A percentile compares a stretch with the other conserved stretches of the same genome.
Evolutionary conservation across 768 basidiomycete genomes (phyloP).

Genomic region (Albatrellus ellisii): DNA sequence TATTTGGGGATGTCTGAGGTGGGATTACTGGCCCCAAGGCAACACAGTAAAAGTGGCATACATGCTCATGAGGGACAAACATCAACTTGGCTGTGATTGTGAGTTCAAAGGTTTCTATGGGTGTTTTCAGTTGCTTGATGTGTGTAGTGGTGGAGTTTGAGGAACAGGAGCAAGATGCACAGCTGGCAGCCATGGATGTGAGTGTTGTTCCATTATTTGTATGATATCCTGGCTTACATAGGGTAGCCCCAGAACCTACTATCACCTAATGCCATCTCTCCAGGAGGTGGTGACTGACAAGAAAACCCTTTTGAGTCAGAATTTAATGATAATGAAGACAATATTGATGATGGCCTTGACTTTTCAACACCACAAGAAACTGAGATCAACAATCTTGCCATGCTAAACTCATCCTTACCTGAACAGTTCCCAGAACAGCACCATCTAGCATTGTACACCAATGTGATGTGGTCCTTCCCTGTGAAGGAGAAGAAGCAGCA

Average conservation of each 20-base stretch:
- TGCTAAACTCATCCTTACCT: too few relatives aligned
- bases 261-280: too few relatives aligned
- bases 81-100: constrained; percentile 64
- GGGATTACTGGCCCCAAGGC: constrained; percentile 71
- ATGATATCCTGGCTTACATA: constrained; percentile 5
- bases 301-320: constrained; percentile 75
- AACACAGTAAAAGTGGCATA: too few relatives aligned
- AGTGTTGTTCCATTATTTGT: constrained; percentile 1
- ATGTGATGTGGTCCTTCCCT: constrained; percentile 33
- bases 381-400: too few relatives aligned
- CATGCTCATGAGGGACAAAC: too few relatives aligned
- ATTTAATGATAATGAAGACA: constrained; percentile 38
- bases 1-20: constrained; percentile 83
- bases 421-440: too few relatives aligned
- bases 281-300: constrained; percentile 45
- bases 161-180: too few relatives aligned
- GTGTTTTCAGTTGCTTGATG: constrained; percentile 19
- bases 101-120: constrained; percentile 20
- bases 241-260: constrained; percentile 54
- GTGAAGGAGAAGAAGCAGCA: constrained; percentile 55
- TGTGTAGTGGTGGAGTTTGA: too few relatives aligned
- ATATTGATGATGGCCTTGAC: constrained; percentile 42
- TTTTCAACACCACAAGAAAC: constrained; percentile 31
- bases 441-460: constrained; percentile 59
- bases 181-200: too few relatives aligned